Evolutionary conservation across 2,329 filamentous ascomycete genomes (phyloP).

Genomic region (Nothomitra cinnamomea): DNA sequence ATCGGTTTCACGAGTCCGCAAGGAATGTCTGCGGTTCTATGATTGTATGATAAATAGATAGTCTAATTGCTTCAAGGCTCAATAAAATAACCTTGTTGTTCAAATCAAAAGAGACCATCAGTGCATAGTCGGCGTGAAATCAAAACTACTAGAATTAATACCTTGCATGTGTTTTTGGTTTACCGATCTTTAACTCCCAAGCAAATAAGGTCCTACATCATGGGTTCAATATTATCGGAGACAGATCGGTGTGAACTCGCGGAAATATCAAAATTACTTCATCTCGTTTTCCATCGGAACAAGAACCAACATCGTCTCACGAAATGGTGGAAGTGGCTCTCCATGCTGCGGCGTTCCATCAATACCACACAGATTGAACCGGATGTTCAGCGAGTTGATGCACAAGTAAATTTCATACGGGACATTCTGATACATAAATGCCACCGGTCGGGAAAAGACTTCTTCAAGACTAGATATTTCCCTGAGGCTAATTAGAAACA

Average conservation of each 20-base stretch:
- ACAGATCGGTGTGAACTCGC: background rate
- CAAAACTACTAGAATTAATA: no score
- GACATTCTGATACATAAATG: constrained; percentile 3
- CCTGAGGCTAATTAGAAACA: background rate
- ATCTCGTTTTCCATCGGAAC: constrained; percentile 66
- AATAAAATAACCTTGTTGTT: no score
- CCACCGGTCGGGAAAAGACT: background rate
- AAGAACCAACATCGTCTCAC: constrained; percentile 74
- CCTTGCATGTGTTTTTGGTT: no score
- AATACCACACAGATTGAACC: constrained; percentile 29
- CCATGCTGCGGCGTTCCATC: constrained; percentile 51
- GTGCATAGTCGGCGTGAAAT: no score
- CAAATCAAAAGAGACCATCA: no score
- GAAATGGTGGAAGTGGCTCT: constrained; percentile 67
- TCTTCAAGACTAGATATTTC: background rate
- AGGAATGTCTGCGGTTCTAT: no score
- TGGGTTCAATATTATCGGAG: background rate
- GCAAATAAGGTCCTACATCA: no score
- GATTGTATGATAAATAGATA: no score
- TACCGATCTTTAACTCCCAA: no score
- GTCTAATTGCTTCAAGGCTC: no score
- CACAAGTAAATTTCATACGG: background rate
- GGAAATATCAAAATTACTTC: constrained; percentile 37
- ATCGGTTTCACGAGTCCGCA: no score
- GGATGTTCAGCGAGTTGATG: background rate